These are phyloP conservation scores for Penicillium tannophilum DNA, from an alignment of 495 filamentous ascomycete genomes.

Conservation along the genomic window DNA sequence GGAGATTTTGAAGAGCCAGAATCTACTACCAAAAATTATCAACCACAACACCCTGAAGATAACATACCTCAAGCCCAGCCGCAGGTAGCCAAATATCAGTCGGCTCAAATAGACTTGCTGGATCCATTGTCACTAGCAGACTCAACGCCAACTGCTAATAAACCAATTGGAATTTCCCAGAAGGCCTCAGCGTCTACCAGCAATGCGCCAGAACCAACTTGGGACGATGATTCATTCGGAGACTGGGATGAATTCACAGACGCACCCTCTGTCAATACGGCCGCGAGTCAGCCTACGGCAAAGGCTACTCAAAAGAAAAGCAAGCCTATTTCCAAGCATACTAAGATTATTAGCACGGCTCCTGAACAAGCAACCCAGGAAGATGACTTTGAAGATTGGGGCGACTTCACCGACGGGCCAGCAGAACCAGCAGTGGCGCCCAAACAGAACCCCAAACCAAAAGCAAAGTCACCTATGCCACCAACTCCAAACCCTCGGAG, in stretches of 20 bases:
- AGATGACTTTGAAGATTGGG: constrained; percentile 55
- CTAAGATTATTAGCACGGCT: constrained; percentile 6
- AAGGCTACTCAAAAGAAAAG: not conserved
- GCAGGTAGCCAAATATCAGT: constrained; percentile 2
- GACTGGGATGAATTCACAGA: constrained; percentile 32
- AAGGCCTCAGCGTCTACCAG: constrained; percentile 6
- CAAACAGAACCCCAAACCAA: constrained; percentile 12
- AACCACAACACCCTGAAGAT: constrained; percentile 29
- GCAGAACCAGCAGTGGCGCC: constrained; percentile 10
- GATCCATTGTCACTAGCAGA: constrained; percentile 32
- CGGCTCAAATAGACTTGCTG: constrained; percentile 22
- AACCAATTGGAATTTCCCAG: not conserved
- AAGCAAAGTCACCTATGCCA: constrained; percentile 1
- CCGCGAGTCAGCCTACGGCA: not conserved
- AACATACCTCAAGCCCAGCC: constrained; percentile 1
- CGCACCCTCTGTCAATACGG: constrained; percentile 19
- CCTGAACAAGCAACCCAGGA: constrained; percentile 56
- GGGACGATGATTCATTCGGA: constrained; percentile 25
- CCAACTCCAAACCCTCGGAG: constrained; percentile 14
- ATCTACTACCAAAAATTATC: constrained; percentile 55
- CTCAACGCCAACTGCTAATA: constrained; percentile 5
- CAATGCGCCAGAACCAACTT: constrained; percentile 12
- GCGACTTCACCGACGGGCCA: constrained; percentile 43
- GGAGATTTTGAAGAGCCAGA: constrained; percentile 71
- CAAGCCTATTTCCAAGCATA: constrained; percentile 15